Evolutionary conservation across 345 rosid species (phyloP).

Genomic region (Cardamine resedifolia): DNA sequence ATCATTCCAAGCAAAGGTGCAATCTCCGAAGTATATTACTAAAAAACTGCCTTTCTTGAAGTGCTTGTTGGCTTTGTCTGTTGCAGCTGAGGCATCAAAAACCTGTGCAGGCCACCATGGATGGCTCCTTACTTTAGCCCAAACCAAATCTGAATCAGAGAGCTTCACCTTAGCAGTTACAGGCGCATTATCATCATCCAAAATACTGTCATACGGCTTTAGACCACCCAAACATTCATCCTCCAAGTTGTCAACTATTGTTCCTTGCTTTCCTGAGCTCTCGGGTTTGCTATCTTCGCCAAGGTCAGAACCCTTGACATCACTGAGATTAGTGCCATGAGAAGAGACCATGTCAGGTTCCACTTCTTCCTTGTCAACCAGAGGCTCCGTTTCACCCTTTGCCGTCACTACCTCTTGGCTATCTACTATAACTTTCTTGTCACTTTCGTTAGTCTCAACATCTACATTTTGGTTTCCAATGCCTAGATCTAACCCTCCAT

Average conservation of each 20-base stretch:
- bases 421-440: constrained; percentile 21
- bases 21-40: constrained; percentile 75
- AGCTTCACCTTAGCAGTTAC: constrained; percentile 27
- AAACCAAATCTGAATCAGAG: constrained; percentile 61
- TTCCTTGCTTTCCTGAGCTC: constrained; percentile 30
- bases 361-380: constrained; percentile 6
- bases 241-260: constrained; percentile 18
- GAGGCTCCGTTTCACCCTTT: constrained; percentile 5
- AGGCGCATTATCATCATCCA: constrained; percentile 3
- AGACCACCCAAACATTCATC: constrained; percentile 6
- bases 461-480: constrained; percentile 11
- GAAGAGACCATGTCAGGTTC: constrained; percentile 15
- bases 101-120: constrained; percentile 97
- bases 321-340: constrained; percentile 11
- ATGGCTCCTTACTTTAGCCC: constrained; percentile 90
- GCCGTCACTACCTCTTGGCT: constrained; percentile 16
- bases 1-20: constrained; percentile 72
- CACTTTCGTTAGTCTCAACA: neutral
- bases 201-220: constrained; percentile 18
- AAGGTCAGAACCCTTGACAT: constrained; percentile 19
- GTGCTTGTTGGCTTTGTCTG: constrained; percentile 61
- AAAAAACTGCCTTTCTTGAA: constrained; percentile 54
- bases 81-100: constrained; percentile 53
- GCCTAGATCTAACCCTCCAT: constrained; percentile 27
- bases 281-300: constrained; percentile 6